Base-by-base conservation (phyloP, 2,329 filamentous ascomycete genomes). In the Botrytis galanthina region DNA sequence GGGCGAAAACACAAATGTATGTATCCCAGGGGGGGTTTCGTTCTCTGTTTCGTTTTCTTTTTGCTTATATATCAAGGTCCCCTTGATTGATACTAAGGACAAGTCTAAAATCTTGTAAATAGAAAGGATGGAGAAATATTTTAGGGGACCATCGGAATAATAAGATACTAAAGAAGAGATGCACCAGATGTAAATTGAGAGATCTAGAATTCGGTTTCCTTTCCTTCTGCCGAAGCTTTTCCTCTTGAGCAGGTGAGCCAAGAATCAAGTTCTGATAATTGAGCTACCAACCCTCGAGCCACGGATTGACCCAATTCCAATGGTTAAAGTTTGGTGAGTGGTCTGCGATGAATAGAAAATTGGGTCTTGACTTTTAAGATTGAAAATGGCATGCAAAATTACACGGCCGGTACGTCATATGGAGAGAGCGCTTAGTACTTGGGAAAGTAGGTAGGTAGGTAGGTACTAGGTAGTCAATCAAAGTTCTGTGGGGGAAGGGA, bases 281-380 rank as follows among this genome's bases (percentile, higher is more conserved):
- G 29, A 37, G 32, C 46, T 54, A 67, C 26, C 32, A 18, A 68
- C 35, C 64, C 46, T 68, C 46, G 64, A 68, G 64, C 46, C 64
- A 39, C 64, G 6, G 22, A 48, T 68, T 68, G 26, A 54, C 26
- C 46, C 29, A 68, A 54, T 14, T 37, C 44, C 48, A 29, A 32
- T 44, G 29, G n/a, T 29, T 46, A 44, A 46, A 64, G 61, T 32
- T 46, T 18, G n/a, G 14, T 57, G 42, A 35, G 29, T n/a, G 42
- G 29, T n/a, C 42, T 37, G 64, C 20, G 20, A 42, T 26, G 32
- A 46, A 57, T 9, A 26, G 29, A 48, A 68, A 68, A 68, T 29
- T 54, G 64, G 64, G 64, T 39, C 35, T 29, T 29, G n/a, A 57
- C 51, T 57, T 54, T 51, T n/a, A 32, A 10, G 35, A 46, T 67